These are phyloP conservation scores for Diaporthe citri DNA, from an alignment of 2,329 filamentous ascomycete species.

Conservation along the genomic window DNA sequence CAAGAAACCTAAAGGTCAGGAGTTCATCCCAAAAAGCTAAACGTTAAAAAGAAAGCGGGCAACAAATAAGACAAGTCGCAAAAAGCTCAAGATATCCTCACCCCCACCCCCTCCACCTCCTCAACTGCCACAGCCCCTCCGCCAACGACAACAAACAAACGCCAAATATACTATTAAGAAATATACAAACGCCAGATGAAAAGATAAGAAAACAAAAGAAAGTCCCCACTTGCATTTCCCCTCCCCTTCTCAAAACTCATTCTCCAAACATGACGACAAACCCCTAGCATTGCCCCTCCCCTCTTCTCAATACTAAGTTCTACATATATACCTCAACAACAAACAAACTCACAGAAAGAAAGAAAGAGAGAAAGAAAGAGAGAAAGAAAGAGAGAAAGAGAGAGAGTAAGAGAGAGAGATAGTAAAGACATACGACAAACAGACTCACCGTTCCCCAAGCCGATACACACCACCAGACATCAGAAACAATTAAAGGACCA, in stretches of 20 bases:
- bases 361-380: neutral
- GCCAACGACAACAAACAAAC: neutral
- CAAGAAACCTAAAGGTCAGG: neutral
- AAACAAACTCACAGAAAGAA: neutral
- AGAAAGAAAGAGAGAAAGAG: too few species aligned
- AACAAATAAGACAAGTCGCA: neutral
- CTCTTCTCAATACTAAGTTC: neutral
- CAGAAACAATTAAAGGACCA: neutral
- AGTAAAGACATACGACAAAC: neutral
- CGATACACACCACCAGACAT: neutral
- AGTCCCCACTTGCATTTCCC: neutral
- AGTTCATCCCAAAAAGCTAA: slow-evolving; percentile 1
- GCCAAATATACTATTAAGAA: neutral
- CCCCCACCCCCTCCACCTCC: neutral
- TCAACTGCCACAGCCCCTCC: neutral
- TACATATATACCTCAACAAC: neutral
- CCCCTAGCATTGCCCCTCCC: neutral
- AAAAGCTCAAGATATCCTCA: neutral
- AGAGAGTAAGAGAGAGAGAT: too few species aligned
- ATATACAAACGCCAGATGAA: neutral
- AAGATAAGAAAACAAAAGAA: neutral
- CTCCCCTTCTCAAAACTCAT: neutral
- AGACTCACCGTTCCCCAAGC: neutral
- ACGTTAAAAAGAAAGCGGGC: slow-evolving; percentile 8
- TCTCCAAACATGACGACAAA: neutral